Base-by-base conservation (phyloP, 257 asterid species). In the Parsonsia alboflavescens region DNA sequence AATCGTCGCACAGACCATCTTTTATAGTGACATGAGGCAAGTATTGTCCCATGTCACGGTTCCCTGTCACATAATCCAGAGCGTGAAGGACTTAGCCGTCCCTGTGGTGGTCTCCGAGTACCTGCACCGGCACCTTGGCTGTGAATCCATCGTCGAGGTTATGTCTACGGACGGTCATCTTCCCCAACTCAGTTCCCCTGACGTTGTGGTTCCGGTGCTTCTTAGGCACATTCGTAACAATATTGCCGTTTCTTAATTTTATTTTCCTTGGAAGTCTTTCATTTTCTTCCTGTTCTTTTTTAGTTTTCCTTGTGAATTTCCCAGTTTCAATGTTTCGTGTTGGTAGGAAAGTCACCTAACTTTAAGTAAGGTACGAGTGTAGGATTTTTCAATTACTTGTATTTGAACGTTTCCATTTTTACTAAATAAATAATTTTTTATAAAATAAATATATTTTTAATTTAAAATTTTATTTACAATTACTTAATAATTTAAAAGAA, bases 151-250 rank as follows among this genome's bases (percentile, higher is more conserved):
- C 4, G 96, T 92, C 0, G 97, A 90, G 80, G 93, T 92, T 62
- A 85, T 92, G 93, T 80, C 88, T 3, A 90, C 96, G 0, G 92
- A 90, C 22, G 98, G 98, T 10, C 98, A 92, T 54, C 81, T 92
- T 21, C 98, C 97, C 46, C 98, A 90, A 76, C 76, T 92, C 64
- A 92, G 98, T 84, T 87, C 94, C 26, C 97, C 97, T 6, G 96
- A 84, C 17, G 80, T 90, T 13, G 87, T 85, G 8, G 62, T 85
- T 12, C 98, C 98, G 5, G 90, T 92, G 61, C 79, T 92, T 49
- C 85, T 90, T 62, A 77, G 91, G 72, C 97, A 92, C 66, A 88
- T 92, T 74, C 87, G 84, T 2, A 70, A 80, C 67, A 65, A 83
- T 33, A 87, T 88, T 52, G 80, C 81, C 36, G 76, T 46, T 69